A percentile compares a stretch with the other conserved stretches of the same genome.
Evolutionary conservation across 495 filamentous ascomycete species (phyloP).

Genomic region (Xylaria curta): DNA sequence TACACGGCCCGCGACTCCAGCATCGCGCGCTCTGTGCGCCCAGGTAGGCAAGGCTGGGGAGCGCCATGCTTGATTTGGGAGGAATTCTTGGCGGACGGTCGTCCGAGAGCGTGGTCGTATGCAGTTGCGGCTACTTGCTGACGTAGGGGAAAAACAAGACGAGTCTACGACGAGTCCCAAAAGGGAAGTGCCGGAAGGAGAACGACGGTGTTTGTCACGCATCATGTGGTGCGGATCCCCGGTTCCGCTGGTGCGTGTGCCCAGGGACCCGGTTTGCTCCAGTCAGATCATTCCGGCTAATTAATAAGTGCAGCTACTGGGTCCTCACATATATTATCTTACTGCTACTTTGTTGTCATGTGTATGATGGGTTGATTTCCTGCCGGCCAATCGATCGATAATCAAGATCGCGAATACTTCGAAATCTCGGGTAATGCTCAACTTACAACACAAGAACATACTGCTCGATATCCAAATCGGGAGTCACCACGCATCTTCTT

Average conservation of each 20-base stretch:
- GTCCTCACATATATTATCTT: slow-evolving; percentile 2
- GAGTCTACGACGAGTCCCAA: slow-evolving; percentile 28
- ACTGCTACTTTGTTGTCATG: background rate
- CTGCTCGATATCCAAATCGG: background rate
- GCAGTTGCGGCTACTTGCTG: background rate
- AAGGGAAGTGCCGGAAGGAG: slow-evolving; percentile 40
- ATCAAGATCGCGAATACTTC: background rate
- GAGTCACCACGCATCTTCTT: background rate
- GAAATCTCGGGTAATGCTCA: background rate
- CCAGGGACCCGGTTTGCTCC: slow-evolving; percentile 6
- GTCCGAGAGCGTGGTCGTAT: slow-evolving; percentile 7
- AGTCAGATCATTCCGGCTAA: slow-evolving; percentile 19
- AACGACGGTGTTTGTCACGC: slow-evolving; percentile 6
- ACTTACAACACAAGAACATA: background rate
- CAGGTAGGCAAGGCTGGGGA: slow-evolving; percentile 18
- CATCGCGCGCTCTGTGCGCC: slow-evolving; percentile 27
- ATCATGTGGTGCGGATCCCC: slow-evolving; percentile 9
- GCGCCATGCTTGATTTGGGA: slow-evolving; percentile 12
- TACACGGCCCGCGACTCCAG: slow-evolving; percentile 39
- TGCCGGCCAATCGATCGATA: background rate
- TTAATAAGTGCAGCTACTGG: slow-evolving; percentile 12
- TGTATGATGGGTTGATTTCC: background rate
- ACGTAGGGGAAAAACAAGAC: slow-evolving; percentile 22
- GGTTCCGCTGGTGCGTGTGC: slow-evolving; percentile 14
- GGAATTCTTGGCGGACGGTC: slow-evolving; percentile 6